phyloP scores from a whole-genome alignment of 345 rosid genomes.

The Rhodamnia argentea region DNA sequence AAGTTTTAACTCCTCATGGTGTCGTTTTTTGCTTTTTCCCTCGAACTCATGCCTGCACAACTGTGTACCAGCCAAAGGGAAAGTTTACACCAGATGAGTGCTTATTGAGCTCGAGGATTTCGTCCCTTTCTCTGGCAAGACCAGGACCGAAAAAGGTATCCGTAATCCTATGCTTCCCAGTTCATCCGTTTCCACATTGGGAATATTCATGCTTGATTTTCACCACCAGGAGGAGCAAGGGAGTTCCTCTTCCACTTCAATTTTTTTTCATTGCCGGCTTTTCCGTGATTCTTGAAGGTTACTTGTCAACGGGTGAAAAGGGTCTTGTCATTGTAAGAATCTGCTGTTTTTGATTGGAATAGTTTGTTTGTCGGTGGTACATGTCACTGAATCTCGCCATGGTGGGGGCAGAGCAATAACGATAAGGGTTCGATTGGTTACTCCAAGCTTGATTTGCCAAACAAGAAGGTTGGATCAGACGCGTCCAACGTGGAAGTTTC shows the following conservation, averaged over 20 bases:
- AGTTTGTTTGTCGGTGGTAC: constrained; percentile 22
- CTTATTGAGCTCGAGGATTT: background rate
- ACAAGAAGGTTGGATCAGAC: background rate
- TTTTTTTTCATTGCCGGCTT: background rate
- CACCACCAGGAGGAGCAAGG: background rate
- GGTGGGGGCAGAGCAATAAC: constrained; percentile 34
- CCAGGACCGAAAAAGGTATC: background rate
- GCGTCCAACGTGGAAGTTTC: background rate
- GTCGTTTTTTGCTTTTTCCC: background rate
- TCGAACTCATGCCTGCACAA: too few relatives aligned
- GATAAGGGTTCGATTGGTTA: background rate
- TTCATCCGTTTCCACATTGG: background rate
- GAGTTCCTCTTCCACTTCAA: background rate
- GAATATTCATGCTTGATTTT: background rate
- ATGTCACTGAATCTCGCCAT: constrained; percentile 7
- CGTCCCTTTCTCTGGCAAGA: background rate
- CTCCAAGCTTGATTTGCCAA: background rate
- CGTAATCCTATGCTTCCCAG: background rate
- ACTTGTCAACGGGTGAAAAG: constrained; percentile 24
- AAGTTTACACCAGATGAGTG: background rate
- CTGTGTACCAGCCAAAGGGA: background rate
- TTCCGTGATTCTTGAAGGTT: background rate
- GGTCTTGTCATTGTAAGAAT: constrained; percentile 34
- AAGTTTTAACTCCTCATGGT: background rate
- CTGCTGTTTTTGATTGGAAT: constrained; percentile 12